phyloP scores from a whole-genome alignment of 2,329 filamentous ascomycete species.

The Raffaelea albimanens region DNA sequence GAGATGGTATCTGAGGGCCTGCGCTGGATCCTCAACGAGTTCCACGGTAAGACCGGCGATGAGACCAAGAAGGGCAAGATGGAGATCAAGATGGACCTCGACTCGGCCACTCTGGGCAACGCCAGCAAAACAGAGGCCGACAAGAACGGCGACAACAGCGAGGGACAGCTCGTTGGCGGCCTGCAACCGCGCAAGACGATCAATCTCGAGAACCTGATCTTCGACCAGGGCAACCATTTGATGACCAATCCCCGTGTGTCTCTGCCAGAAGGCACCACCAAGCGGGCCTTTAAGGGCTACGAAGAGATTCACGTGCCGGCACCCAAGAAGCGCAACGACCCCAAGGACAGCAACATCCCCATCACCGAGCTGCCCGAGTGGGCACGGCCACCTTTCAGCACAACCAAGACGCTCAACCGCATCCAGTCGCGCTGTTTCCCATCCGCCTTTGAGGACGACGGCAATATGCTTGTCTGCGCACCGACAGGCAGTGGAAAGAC shows the following conservation, averaged over 20 bases:
- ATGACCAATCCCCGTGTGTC: conserved; percentile 99
- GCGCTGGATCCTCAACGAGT: conserved; percentile 77
- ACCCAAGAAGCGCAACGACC: conserved; percentile 77
- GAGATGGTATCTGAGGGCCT: conserved; percentile 89
- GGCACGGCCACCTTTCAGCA: conserved; percentile 79
- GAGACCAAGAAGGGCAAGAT: conserved; percentile 56
- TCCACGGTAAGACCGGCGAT: conserved; percentile 60
- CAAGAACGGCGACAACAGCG: conserved; percentile 22
- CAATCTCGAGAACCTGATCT: conserved; percentile 91
- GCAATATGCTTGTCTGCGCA: conserved; percentile 95
- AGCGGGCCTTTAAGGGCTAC: conserved; percentile 93
- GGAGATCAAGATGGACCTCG: conserved; percentile 94
- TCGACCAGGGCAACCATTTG: conserved; percentile 95
- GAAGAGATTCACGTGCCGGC: conserved; percentile 96
- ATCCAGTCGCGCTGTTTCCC: conserved; percentile 93
- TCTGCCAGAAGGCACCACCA: conserved; percentile 87
- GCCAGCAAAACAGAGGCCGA: conserved; percentile 33
- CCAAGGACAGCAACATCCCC: conserved; percentile 71
- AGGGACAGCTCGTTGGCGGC: conserved; percentile 67
- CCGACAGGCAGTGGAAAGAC: conserved; percentile 97
- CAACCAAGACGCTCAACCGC: conserved; percentile 79
- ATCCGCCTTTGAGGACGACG: conserved; percentile 84
- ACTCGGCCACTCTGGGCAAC: conserved; percentile 49
- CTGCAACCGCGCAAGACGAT: conserved; percentile 80
- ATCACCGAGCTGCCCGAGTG: conserved; percentile 86